phyloP scores from a whole-genome alignment of 2,329 filamentous ascomycete genomes.

The Ustilaginoidea virens region DNA sequence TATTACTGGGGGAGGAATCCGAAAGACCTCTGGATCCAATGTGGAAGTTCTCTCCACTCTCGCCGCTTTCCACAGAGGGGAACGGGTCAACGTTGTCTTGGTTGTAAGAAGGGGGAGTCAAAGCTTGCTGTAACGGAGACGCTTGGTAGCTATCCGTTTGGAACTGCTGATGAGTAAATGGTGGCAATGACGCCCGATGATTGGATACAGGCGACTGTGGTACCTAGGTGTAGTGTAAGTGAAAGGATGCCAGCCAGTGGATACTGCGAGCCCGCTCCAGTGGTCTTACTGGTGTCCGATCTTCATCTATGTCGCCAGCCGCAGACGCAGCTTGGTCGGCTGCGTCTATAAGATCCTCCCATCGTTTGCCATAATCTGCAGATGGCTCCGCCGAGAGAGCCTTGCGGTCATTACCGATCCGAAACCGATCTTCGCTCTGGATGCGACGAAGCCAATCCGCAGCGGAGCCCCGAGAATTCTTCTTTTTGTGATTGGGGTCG shows the following conservation, averaged over 20 bases:
- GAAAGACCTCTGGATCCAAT: conserved; percentile 49
- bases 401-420: conserved; percentile 57
- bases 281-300: conserved; percentile 66
- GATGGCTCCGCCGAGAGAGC: conserved; percentile 76
- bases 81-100: conserved; percentile 62
- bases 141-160: conserved; percentile 60
- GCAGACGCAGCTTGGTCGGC: conserved; percentile 60
- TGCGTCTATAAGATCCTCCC: conserved; percentile 93
- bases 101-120: conserved; percentile 66
- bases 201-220: conserved; percentile 51
- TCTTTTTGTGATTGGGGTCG: conserved; percentile 65
- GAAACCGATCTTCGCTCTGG: conserved; percentile 48
- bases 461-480: conserved; percentile 55
- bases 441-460: conserved; percentile 47
- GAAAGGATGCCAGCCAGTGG: background rate
- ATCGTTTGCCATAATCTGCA: conserved; percentile 71
- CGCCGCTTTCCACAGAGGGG: conserved; percentile 71
- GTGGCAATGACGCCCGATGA: conserved; percentile 45
- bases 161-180: conserved; percentile 45
- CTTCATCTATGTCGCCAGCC: conserved; percentile 80
- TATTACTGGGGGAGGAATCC: conserved; percentile 59
- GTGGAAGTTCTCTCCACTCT: conserved; percentile 57
- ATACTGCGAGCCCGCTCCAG: no score
- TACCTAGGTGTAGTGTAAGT: conserved; percentile 26
- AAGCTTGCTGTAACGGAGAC: conserved; percentile 76